phyloP scores from a whole-genome alignment of 2,329 filamentous ascomycete genomes.

The Arthrobotrys megalospora region DNA sequence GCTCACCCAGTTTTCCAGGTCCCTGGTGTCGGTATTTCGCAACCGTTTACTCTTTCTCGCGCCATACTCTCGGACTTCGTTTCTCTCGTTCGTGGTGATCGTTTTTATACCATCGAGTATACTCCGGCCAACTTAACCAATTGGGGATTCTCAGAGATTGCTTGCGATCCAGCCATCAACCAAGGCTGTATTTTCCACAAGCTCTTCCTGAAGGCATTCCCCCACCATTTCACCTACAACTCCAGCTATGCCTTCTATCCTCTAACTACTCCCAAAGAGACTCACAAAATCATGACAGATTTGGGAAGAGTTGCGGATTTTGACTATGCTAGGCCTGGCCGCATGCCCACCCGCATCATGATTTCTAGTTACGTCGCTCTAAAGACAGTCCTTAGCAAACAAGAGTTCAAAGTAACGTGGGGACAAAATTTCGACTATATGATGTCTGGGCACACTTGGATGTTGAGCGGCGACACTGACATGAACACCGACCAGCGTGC shows the following conservation, averaged over 20 bases:
- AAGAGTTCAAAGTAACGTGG: slow-evolving; percentile 77
- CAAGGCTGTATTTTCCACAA: slow-evolving; percentile 90
- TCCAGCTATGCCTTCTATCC: slow-evolving; percentile 87
- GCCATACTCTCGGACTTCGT: slow-evolving; percentile 85
- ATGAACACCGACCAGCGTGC: slow-evolving; percentile 71
- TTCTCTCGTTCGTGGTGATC: slow-evolving; percentile 81
- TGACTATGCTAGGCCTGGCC: slow-evolving; percentile 75
- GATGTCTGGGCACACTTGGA: slow-evolving; percentile 73
- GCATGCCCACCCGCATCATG: slow-evolving; percentile 71
- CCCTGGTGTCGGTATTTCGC: slow-evolving; percentile 81
- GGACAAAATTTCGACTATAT: slow-evolving; percentile 76
- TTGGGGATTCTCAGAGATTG: slow-evolving; percentile 84
- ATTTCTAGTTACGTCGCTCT: slow-evolving; percentile 76
- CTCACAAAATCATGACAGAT: slow-evolving; percentile 78
- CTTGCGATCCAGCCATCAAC: slow-evolving; percentile 81
- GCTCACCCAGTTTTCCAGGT: slow-evolving; percentile 32
- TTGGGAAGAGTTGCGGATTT: slow-evolving; percentile 79
- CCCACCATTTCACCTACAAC: slow-evolving; percentile 81
- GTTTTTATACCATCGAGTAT: slow-evolving; percentile 83
- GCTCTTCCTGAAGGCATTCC: slow-evolving; percentile 83
- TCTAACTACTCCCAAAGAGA: slow-evolving; percentile 79
- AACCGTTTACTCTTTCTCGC: slow-evolving; percentile 82
- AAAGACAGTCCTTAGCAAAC: slow-evolving; percentile 75
- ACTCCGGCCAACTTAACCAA: slow-evolving; percentile 82
- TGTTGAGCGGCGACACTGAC: slow-evolving; percentile 72